Base-by-base conservation (phyloP, 257 asterid species). In the Linderniella brevidens region DNA sequence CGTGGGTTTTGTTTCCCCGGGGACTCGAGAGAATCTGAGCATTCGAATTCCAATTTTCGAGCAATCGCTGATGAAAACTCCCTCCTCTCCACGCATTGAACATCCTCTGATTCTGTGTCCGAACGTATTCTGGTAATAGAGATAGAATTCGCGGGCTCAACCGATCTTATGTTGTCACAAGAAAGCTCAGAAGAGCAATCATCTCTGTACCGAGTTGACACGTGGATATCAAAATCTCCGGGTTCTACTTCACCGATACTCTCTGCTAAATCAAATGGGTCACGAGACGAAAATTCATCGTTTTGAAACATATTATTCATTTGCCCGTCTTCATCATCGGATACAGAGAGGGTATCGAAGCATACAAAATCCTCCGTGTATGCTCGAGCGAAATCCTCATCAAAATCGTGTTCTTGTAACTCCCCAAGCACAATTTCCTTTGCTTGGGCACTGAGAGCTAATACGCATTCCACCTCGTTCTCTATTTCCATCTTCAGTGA, bases 391-490 rank as follows among this genome's bases (percentile, higher is more conserved):
- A 70, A 90, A 49, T 90, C 80, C 48, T 65, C 66, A 51, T 82
- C 90, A 64, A 76, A 64, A 49, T 61, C 75, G 53, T 67, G 66
- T 54, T 65, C 69, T 37, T 70, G 66, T 62, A 65, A 69, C 41
- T 58, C 48, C 62, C 75, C 73, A 67, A 74, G 69, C 8, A 79
- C 62, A 59, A 81, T 69, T 67, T 73, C 87, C 71, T 81, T 90
- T 20, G 69, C 74, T 71, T 78, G 92, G 68, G 96, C 92, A 66
- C 94, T 81, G 47, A 85, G 17, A 56, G 53, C 53, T 50, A 79
- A 63, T 25, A 85, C 67, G 54, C 52, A 61, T 55, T 79, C 86
- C 13, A 77, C 59, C 66, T 88, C 96, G 13, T 71, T 64, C 46
- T 64, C 75, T 29, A 78, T 60, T 41, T 58, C 72, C 48, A 75